Percentiles rank a stretch among this genome's conserved stretches.
phyloP scores from a whole-genome alignment of 306 rosid genomes.

The Fagus sylvatica region DNA sequence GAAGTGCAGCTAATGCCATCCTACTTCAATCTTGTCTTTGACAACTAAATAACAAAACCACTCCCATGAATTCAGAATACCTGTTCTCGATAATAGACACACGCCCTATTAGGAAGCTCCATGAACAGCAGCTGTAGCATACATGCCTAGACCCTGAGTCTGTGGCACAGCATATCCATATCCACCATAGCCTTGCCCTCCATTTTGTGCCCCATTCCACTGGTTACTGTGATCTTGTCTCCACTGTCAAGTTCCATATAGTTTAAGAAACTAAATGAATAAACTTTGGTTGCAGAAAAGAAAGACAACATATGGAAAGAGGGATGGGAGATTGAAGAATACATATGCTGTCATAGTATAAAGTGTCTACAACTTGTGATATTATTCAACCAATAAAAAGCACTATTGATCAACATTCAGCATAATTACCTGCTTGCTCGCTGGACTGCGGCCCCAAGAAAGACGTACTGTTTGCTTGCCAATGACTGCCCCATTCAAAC shows the following conservation, averaged over 20 bases:
- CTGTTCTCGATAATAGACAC: conserved; percentile 7
- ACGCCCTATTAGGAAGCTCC: conserved; percentile 59
- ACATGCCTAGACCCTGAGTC: conserved; percentile 67
- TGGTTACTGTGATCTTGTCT: conserved; percentile 62
- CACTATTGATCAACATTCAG: background rate
- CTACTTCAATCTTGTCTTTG: conserved; percentile 37
- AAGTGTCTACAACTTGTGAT: background rate
- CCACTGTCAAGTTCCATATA: conserved; percentile 61
- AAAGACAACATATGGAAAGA: background rate
- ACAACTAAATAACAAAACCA: conserved; percentile 24
- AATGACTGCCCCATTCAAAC: conserved; percentile 77
- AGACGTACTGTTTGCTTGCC: conserved; percentile 98
- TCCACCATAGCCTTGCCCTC: conserved; percentile 61
- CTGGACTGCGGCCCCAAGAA: conserved; percentile 99
- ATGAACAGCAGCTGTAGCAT: conserved; percentile 63
- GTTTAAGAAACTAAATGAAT: conserved; percentile 13
- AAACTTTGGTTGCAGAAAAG: background rate
- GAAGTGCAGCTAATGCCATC: conserved; percentile 49
- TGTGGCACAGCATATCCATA: conserved; percentile 61
- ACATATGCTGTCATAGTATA: background rate
- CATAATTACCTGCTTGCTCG: conserved; percentile 75
- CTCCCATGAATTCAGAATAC: conserved; percentile 33
- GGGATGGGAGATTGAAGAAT: no score
- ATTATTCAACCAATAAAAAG: background rate
- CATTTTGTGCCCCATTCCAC: conserved; percentile 66